Base-by-base conservation (phyloP, 1,284 basidiomycete species). In the Inonotus hispidus region DNA sequence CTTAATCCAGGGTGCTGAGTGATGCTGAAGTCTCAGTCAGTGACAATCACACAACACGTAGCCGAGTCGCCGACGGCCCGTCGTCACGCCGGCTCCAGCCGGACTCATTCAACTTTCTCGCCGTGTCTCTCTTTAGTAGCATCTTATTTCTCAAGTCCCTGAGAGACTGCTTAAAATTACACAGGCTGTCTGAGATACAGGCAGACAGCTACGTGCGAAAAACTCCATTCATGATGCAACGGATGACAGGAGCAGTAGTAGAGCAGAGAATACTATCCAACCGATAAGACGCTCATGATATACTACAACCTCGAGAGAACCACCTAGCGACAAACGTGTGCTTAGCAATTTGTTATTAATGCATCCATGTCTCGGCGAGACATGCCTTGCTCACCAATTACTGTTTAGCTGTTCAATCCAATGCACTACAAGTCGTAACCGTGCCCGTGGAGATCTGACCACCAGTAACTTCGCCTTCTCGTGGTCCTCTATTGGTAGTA, bases 401-500 rank as follows among this genome's bases (percentile, higher is more conserved):
- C 77, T 80, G 61, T 85, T 78, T 39, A 92, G 75, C 70, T 85
- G 82, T 70, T 96, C 93, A 67, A 98, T 95, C 95, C 95, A 98
- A 69, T 93, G 89, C 41, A 93, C 90, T 61, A 96, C 88, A 66
- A 98, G 79, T 62, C 89, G 79, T 53, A 98, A 74, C 38, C 95
- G 81, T 64, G 95, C 76, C 27, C 89, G 81, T 1, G 90, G 80
- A 60, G 87, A 90, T 64, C 89, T 85, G 63, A 97, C 91, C 2
- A 94, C 92, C n/a, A 98, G 77, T n/a, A 98, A 78, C 67, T 92
- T 91, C 19, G 92, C 90, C 74, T 96, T 96, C 76, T 97, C 93
- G 68, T 89, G 83, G 67, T 97, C 93, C 71, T 96, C 93, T 68
- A 98, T 94, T n/a, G 95, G 95, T 64, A 98, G 85, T 21, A 96